Base-by-base conservation (phyloP, 495 filamentous ascomycete species). In the Aspergillus sparsus region DNA sequence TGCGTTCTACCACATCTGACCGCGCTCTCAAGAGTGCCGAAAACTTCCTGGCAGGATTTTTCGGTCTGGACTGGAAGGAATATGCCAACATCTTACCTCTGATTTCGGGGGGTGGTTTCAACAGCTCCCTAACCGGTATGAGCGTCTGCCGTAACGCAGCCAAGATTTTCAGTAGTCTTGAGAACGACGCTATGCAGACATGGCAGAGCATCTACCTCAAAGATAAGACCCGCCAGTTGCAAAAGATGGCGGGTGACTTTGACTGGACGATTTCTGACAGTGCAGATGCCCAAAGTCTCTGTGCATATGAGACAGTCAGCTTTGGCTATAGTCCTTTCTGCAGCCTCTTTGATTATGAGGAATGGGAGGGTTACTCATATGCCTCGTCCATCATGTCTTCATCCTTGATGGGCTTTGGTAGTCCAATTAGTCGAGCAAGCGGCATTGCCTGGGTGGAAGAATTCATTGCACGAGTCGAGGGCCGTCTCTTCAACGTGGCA, bases 361-460 rank as follows among this genome's bases (percentile, higher is more conserved):
- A 83, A 57, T 83, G 77, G 75, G 67, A 76, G 45, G 77, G 70
- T 8, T 83, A 27, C 21, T 75, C 59, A 75, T 76, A 52, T 83
- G 82, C 65, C 68, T 77, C 27, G 67, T 81, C 44, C 85, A 86
- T 57, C 72, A 87, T 31, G 62, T 64, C 11, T 89, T 87, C 66
- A 71, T 76, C 37, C 79, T 80, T 77, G 50, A 68, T 72, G 16
- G 80, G 74, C 42, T 85, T 85, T 63, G 76, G 78, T 8, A 82
- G 78, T 9, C 78, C 83, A 2, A 77, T 78, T 10, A 82, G 83
- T 21, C 75, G 85, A 5, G 86, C 85, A 7, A 73, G 83, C 35
- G 85, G 83, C 7, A 79, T 85, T 50, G 81, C 80, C 44, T 87
- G 80, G 62, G 82, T 85, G 12, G 72, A 86, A 60, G 85, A 87